Evolutionary conservation across 2,329 filamentous ascomycete species (phyloP), one percentile per base, ranked within the genome.

Genomic region (Diaporthe ilicicola): DNA sequence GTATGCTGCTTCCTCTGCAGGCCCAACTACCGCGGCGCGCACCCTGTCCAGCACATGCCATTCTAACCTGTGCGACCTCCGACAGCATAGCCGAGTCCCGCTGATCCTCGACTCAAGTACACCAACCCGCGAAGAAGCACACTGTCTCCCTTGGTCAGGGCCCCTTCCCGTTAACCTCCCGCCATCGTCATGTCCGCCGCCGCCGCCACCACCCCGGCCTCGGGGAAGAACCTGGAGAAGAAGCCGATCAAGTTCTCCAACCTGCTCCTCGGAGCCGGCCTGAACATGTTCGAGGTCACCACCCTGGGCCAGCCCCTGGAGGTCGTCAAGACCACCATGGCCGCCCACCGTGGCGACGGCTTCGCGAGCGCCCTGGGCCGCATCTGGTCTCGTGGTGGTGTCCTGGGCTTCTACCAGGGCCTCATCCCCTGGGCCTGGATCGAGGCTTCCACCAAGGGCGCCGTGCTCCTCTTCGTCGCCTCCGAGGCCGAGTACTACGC

Each of bases 181-280:
- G 83, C 78, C 84, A 84, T 85, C 84, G 86, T 83, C 84, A 92
- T 93, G 90, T 90, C 90, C 83, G 84, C 88, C 80, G 84, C 86
- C 79, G 82, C 84, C 78, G 81, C 88, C 78, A 84, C 87, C 82
- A 46, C 67, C 84, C 83, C 84, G 85, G 76, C 82, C 74, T 79
- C 82, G 77, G 83, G 83, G 75, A 79, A 81, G 70, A 85, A 82
- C 83, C 86, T 97, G 82, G 95, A 98, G 92, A 98, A 98, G 93
- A 98, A 98, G 91, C 96, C 96, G 76, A 90, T 99, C 90, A 98
- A 98, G 91, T 98, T 98, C 89, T 97, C 94, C 88, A 99, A 99
- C 87, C 84, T 99, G 89, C 88, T 99, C 80, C 90, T 98, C 79
- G 95, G 95, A 80, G 93, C 94, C 81, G 94, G 94, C 78, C 90